phyloP scores from a whole-genome alignment of 305 asterid genomes.

The Rubia occidens region DNA sequence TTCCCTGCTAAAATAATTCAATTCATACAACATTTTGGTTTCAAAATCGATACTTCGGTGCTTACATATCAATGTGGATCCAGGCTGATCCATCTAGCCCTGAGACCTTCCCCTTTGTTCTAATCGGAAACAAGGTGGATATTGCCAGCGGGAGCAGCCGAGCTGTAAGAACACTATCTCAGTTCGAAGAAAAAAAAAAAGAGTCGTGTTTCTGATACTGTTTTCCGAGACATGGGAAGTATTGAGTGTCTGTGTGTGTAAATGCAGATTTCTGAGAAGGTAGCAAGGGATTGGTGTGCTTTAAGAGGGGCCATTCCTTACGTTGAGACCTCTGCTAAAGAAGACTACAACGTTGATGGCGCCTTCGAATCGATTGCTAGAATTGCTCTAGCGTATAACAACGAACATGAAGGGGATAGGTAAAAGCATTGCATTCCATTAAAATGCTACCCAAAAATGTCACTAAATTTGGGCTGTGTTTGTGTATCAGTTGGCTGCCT shows the following conservation, averaged over 20 bases:
- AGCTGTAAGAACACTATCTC: constrained; percentile 26
- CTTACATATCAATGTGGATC: not conserved
- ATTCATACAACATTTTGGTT: not conserved
- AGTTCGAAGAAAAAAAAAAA: not conserved
- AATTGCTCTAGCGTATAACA: constrained; percentile 44
- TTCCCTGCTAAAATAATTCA: no score
- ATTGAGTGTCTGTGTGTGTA: not conserved
- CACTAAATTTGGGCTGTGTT: not conserved
- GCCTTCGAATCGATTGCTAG: constrained; percentile 50
- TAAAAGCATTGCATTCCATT: constrained; percentile 1
- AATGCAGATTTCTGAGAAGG: constrained; percentile 49
- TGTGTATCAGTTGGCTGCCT: constrained; percentile 34
- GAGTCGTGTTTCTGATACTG: not conserved
- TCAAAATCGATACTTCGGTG: not conserved
- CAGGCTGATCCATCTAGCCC: constrained; percentile 61
- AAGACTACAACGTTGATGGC: constrained; percentile 53
- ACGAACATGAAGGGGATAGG: constrained; percentile 27
- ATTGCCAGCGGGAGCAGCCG: constrained; percentile 57
- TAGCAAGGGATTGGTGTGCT: constrained; percentile 60
- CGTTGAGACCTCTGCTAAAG: constrained; percentile 79
- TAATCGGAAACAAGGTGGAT: constrained; percentile 80
- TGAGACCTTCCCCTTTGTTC: constrained; percentile 57
- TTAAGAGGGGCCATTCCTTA: constrained; percentile 60
- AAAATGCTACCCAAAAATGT: no score
- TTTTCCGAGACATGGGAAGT: not conserved